These are phyloP conservation scores for Capronia coronata DNA, from an alignment of 2,329 filamentous ascomycete species.

Conservation along the genomic window DNA sequence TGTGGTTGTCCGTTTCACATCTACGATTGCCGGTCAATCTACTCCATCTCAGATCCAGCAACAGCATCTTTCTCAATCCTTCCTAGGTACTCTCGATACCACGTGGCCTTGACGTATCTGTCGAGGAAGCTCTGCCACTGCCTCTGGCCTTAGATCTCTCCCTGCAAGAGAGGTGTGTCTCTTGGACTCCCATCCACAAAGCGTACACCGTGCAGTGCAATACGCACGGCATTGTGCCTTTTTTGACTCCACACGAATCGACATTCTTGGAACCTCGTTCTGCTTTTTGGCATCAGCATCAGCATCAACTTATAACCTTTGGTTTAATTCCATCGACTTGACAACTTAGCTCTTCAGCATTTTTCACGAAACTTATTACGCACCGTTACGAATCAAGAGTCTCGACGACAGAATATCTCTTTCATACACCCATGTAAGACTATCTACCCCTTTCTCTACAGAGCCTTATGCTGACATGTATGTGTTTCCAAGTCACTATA, in stretches of 20 bases:
- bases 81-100: conserved; percentile 16
- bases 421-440: conserved; percentile 8
- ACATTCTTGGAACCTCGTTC: not conserved
- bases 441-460: not conserved
- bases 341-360: conserved; percentile 20
- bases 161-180: too few relatives aligned
- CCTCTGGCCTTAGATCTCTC: not conserved
- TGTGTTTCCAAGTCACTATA: too few relatives aligned
- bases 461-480: too few relatives aligned
- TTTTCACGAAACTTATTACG: conserved; percentile 8
- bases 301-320: conserved; percentile 1
- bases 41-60: conserved; percentile 5
- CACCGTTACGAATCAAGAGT: conserved; percentile 19
- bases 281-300: not conserved
- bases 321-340: conserved; percentile 9
- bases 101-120: conserved; percentile 17
- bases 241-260: not conserved
- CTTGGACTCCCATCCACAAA: too few relatives aligned
- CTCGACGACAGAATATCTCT: conserved; percentile 18
- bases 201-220: too few relatives aligned
- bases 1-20: too few relatives aligned
- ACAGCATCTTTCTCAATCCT: conserved; percentile 23
- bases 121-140: conserved; percentile 23
- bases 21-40: conserved; percentile 29
- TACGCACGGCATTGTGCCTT: not conserved